Base-by-base conservation (phyloP, 306 rosid genomes). In the Cyamopsis tetragonoloba region DNA sequence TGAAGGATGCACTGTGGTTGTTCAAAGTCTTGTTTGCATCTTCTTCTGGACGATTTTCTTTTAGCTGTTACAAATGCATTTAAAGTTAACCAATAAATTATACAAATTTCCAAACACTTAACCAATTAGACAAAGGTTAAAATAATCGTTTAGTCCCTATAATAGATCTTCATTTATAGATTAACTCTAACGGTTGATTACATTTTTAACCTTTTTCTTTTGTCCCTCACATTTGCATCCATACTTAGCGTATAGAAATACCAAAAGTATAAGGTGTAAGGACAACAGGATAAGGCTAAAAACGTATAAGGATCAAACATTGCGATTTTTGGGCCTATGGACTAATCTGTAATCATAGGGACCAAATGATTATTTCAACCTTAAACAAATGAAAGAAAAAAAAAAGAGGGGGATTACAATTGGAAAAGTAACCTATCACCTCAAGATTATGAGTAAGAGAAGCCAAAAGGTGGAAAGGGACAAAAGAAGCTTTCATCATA, bases 401-500 rank as follows among this genome's bases (percentile, higher is more conserved):
- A 24, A 56, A 17, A 37, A 44, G n/a, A n/a, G n/a, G n/a, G n/a
- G n/a, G n/a, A n/a, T n/a, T 54, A 12, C 42, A 51, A 20, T 32
- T 23, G 61, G 38, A 22, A 73, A 34, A 66, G 38, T 28, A 72
- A 58, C 9, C 13, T 22, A 64, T 60, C 24, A 84, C 89, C 88
- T 78, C 78, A 15, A 68, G 81, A 69, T n/a, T n/a, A n/a, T 79
- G 82, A 82, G 38, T 51, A 61, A 92, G 80, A 77, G 92, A 92
- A 34, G 92, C 81, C 48, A 88, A 78, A 78, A 87, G 86, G 74
- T 92, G 96, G 7, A 87, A 76, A 20, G 96, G 98, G 58, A 89
- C 79, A 68, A 87, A 85, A 71, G 96, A 80, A 81, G 96, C 93
- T 75, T 87, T 88, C 85, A 77, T 80, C 98, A 89, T 84, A 44